Evolutionary conservation across 2,329 filamentous ascomycete species (phyloP), one percentile per base, ranked within the genome.

Genomic region (Blastomyces parvus): DNA sequence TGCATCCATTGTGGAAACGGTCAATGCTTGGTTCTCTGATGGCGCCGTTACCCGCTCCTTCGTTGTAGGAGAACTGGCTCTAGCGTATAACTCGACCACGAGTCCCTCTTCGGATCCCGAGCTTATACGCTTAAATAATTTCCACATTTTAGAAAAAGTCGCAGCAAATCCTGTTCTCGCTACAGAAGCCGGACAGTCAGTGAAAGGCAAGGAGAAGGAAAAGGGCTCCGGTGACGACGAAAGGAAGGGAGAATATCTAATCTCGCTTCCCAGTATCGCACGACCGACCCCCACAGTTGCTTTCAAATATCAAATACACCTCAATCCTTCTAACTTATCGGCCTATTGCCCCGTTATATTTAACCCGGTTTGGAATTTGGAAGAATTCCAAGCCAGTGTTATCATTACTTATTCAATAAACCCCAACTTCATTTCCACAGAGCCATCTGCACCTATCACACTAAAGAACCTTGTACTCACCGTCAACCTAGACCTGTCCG

Each of bases 111-210:
- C 77, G 61, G 78, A 78, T 27, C 76, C 74, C 1, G 83, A 92
- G 70, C 87, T 80, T 1, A 88, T 97, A 67, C 87, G 90, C 25
- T 84, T 99, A 64, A 90, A 96, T 70, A 94, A 96, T 73, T 96
- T 96, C 73, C 78, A 87, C 11, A 83, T 84, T n/a, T 83, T 99
- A 6, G 94, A 97, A 70, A 91, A 90, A 70, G 92, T 99, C 63
- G 92, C 91, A 0, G 91, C 92, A 0, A 99, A 99, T 74, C 90
- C 91, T 53, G 89, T 91, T 63, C 96, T 97, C 76, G 86, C 97
- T 60, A 85, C 87, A 40, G 88, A 91, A 68, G 80, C 83, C 0
- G 72, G 81, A 0, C 65, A 66, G 64, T 61, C 66, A 19, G 53
- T 62, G 6, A 59, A 61, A 11, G 36, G 19, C 14, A 63, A 65